Evolutionary conservation across 306 rosid genomes (phyloP), one percentile per base, ranked within the genome.

Genomic region (Quillaja saponaria): DNA sequence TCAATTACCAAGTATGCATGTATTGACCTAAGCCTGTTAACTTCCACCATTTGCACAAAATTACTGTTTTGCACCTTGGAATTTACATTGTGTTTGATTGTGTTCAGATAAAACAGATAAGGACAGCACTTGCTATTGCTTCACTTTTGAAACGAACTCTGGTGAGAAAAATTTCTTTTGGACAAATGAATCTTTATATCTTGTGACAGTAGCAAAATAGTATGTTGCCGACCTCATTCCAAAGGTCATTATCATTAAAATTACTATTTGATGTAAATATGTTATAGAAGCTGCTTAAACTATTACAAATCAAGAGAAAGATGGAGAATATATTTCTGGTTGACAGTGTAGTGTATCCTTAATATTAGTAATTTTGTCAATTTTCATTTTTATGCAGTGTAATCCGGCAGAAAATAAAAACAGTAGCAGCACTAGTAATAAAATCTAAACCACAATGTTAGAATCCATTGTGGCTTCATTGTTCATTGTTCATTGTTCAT

Each of bases 51-150:
- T 77, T 64, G 39, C 70, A 64, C 55, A 68, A 67, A 55, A 49
- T 68, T 69, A 13, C 11, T 50, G 15, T 55, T 21, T 66, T 28
- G 51, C 54, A 55, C 68, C 53, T 51, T 49, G 12, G 75, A 44
- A 63, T 49, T 47, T 63, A 38, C 49, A 44, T 9, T 54, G 56
- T 25, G 35, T 67, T 70, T 66, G 70, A 55, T 55, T 74, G 49
- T 74, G 53, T 75, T 69, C 91, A 92, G 99, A 78, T 89, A 10
- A 92, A 87, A 68, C 96, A 92, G 76, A 89, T 92, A 70, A 82
- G 96, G 69, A 85, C 80, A 5, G 96, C 99, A 21, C 95, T 89
- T 65, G 94, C 95, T 13, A 76, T 92, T 81, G 95, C 99, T 74
- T 86, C 87, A 34, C 67, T 92, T 68, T 75, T 92, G 77, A 87